Evolutionary conservation across 495 filamentous ascomycete species (phyloP), one percentile per base, ranked within the genome.

Genomic region (Trichoderma erinaceum): DNA sequence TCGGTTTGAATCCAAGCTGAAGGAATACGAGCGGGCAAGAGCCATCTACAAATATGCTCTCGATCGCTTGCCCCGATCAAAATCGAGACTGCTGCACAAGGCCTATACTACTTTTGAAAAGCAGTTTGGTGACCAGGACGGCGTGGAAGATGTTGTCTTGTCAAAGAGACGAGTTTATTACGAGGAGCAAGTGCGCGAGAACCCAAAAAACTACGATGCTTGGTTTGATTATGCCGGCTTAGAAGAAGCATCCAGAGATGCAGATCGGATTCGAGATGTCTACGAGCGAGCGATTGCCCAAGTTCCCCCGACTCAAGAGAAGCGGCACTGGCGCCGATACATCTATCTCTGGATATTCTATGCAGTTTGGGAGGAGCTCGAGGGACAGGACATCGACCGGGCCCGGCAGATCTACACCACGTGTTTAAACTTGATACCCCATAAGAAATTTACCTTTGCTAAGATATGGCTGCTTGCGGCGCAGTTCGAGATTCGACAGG

Each of bases 341-440:
- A 96, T 99, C 69, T 99, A 97, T 76, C 85, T 99, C 4, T 99
- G 94, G 90, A 86, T 97, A 61, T 97, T 97, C 80, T 99, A 99
- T 78, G 95, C 96, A 1, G 78, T 97, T 21, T 98, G 89, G 87
- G 94, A 97, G 76, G 95, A 98, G 73, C 87, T 89, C 82, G 89
- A 92, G 67, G 85, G 86, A 29, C 89, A 89, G 70, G 93, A 98
- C 72, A 75, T 87, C 44, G 85, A 89, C 25, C 88, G 96, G 44
- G 92, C 94, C 10, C 86, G 91, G 38, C 90, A 97, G 73, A 92
- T 99, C 71, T 98, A 97, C 79, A 83, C 90, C 68, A 90, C 94
- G 70, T 96, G 91, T 69, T 79, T 98, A 44, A 89, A 88, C 71
- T 79, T 97, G 29, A 89, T 98, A 70, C 96, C 95, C 0, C 94